Percentiles rank a stretch among this genome's conserved stretches.
Evolutionary conservation across 768 basidiomycete species (phyloP).

Genomic region (Tylopilus intermedius): DNA sequence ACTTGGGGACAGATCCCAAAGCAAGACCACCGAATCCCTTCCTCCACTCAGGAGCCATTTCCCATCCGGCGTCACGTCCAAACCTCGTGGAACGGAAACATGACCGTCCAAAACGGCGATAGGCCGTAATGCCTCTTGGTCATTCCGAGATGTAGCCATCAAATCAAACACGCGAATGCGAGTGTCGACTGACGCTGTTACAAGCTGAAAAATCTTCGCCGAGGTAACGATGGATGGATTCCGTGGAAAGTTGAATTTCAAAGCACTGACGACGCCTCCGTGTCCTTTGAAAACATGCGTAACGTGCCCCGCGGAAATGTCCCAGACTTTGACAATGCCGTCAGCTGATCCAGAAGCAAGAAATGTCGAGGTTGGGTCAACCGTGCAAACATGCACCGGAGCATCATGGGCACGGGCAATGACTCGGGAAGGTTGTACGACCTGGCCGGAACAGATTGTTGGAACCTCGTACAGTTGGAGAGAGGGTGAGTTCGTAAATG

Average conservation of each 20-base stretch:
- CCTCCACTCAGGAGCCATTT: conserved; percentile 89
- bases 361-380: conserved; percentile 83
- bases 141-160: conserved; percentile 54
- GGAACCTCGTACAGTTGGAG: conserved; percentile 85
- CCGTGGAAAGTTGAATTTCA: conserved; percentile 76
- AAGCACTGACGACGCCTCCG: conserved; percentile 92
- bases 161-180: conserved; percentile 91
- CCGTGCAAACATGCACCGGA: conserved; percentile 83
- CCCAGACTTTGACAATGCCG: conserved; percentile 96
- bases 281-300: conserved; percentile 96
- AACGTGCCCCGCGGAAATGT: conserved; percentile 77
- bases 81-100: conserved; percentile 86
- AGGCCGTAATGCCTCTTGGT: conserved; percentile 55
- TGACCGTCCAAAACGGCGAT: conserved; percentile 90
- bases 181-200: conserved; percentile 90
- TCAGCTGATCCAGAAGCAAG: conserved; percentile 96
- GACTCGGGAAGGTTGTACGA: conserved; percentile 66
- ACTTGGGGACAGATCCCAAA: conserved; percentile 71
- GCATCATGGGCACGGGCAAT: conserved; percentile 86
- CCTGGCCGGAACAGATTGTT: conserved; percentile 37
- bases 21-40: conserved; percentile 84
- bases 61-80: conserved; percentile 82
- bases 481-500: conserved; percentile 77
- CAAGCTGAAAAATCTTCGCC: conserved; percentile 63
- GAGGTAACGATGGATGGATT: conserved; percentile 47